Evolutionary conservation across 306 rosid genomes (phyloP).

Genomic region (Citrullus amarus): DNA sequence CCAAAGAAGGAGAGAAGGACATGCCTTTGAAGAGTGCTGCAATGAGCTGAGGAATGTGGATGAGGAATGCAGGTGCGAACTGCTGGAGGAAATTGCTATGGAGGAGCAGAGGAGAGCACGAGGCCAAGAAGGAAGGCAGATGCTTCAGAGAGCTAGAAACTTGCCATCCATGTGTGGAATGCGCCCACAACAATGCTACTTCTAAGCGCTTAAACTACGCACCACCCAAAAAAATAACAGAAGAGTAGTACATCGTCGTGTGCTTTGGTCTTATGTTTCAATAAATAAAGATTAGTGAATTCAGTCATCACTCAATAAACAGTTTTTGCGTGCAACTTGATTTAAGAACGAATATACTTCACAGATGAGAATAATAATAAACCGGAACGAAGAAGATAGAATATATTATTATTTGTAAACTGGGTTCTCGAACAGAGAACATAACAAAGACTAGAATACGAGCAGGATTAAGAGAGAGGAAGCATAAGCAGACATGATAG

Average conservation of each 20-base stretch:
- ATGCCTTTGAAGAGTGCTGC: background rate
- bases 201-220: background rate
- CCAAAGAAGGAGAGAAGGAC: background rate
- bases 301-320: background rate
- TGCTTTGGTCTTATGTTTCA: background rate
- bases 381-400: background rate
- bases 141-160: background rate
- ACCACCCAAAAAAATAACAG: background rate
- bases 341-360: background rate
- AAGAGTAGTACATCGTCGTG: background rate
- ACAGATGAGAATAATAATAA: background rate
- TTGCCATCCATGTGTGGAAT: slow-evolving; percentile 8
- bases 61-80: slow-evolving; percentile 4
- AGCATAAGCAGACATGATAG: background rate
- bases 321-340: background rate
- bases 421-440: background rate
- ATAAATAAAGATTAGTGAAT: background rate
- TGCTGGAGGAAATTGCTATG: background rate
- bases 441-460: background rate
- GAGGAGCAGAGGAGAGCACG: background rate
- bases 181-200: background rate
- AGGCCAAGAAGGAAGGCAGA: background rate
- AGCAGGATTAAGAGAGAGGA: background rate
- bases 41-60: background rate
- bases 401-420: background rate